Base-by-base conservation (phyloP, 2,329 filamentous ascomycete genomes). In the Colletotrichum sp. region DNA sequence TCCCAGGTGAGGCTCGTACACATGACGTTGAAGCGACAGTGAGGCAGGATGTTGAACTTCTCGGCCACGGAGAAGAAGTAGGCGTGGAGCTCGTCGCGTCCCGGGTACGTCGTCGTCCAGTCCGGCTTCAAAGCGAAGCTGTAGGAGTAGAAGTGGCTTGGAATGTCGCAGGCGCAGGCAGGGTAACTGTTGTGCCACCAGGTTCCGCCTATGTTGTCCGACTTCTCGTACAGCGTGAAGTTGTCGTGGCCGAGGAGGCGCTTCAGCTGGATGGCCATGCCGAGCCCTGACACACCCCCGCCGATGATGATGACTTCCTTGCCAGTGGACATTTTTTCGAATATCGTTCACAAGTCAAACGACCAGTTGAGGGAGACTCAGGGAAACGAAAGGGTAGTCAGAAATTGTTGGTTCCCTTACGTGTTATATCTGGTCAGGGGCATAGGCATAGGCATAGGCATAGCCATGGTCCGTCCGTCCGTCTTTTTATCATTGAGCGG, bases 141-240 rank as follows among this genome's bases (percentile, higher is more conserved):
- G 28, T 82, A 83, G 1, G 81, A 82, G 15, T 79, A 83, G 67
- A 81, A 82, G 36, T 82, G 80, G 76, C 67, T 69, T 26, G 67
- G 67, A 34, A 69, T 69, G 52, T 69, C 67, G 55, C 67, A 69
- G 28, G 67, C 67, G 21, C 67, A 69, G n/a, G 67, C 67, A 9
- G 71, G 79, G 36, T 80, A 80, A 0, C 70, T 71, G 57, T 80
- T 79, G 18, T 72, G 60, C 30, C 76, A 66, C 79, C 78, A 80
- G 52, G 79, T 80, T 15, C 79, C 79, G 4, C 79, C 79, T 5
- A 78, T 69, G 16, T 78, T 78, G 28, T 79, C 76, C 28, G 77
- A 72, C 71, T 78, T 79, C 32, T 80, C 79, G 49, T 78, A 79
- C n/a, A 80, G 69, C 36, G 75, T 79, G 39, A 81, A 80, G 60